Base-by-base conservation (phyloP, 192 early-diverging fungal species). In the Allomyces javanicus region DNA sequence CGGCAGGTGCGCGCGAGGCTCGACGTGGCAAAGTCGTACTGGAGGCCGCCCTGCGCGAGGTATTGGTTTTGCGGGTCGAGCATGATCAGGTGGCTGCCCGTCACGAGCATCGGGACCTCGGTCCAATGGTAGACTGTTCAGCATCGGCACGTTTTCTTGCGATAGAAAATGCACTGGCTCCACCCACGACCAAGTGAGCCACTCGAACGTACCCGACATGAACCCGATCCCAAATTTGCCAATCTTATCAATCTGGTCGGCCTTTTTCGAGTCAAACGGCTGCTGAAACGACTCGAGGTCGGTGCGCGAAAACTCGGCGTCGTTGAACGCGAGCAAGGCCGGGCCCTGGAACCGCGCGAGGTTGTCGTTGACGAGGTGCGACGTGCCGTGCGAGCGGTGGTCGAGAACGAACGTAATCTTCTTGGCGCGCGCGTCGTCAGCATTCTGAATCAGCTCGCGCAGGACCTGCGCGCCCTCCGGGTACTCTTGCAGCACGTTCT, bases 381-480 rank as follows among this genome's bases (percentile, higher is more conserved):
- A 14, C 0, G 24, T 9, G 1, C 19, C 40, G 40, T 73, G 63
- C n/a, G 61, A 19, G 65, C 62, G 71, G 61, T 74, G 73, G 44
- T 74, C 73, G 25, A 74, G 72, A 19, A 74, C 68, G 64, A 67
- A 74, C 70, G 55, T 25, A 3, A 64, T 26, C 25, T 68, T 24
- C 7, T 22, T 19, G 50, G 50, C 24, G 3, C 9, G 25, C 27
- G 25, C 62, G 21, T 21, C 62, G 66, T 67, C 62, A n/a, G 23
- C 40, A 24, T 62, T 64, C 65, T 25, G 11, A 9, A 64, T 44
- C 17, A 25, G 62, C 62, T 77, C 75, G 19, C 75, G 68, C 1
- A 74, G 66, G 45, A 77, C 71, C 44, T 77, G 75, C 1, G 75
- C 68, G 1, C 75, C 74, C 27, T 77, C 75, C 1, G 75, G 75